Base-by-base conservation (phyloP, 1,139 yeast species). In the Hanseniaspora sp. region DNA sequence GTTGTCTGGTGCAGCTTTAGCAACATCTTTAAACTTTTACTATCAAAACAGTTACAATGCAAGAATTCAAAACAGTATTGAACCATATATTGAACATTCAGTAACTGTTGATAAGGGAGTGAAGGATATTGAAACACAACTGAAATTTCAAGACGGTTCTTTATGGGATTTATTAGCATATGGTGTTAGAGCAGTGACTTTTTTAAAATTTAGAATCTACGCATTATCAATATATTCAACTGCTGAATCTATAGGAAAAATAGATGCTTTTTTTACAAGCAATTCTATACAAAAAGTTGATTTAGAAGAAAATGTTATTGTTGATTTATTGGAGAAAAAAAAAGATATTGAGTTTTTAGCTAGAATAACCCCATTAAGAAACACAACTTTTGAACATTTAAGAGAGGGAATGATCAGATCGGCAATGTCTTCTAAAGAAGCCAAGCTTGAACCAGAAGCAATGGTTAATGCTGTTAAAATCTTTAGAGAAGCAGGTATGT, bases 401-500 rank as follows among this genome's bases (percentile, higher is more conserved):
- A 78, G 85, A 61, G 97, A 92, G 64, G 97, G 97, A 0, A 78
- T 92, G 59, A 79, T 87, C 55, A 83, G 92, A 63, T 81, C 95
- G 2, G 72, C 70, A 15, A 60, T 67, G 42, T 60, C 61, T 39
- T 66, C 66, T 45, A 67, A 68, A n/a, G 69, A 69, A 15, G 63
- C 69, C 6, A 67, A 67, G 12, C 62, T 64, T n/a, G 59, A 65
- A 15, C 69, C 68, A 48, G 73, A 69, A 29, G 56, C 57, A 7
- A 56, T 82, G 7, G 71, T 71, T 5, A 60, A 63, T 0, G 90
- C 88, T 0, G 67, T 83, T 28, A 79, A 78, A 44, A 76, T 81
- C 60, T 66, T 83, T 55, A 73, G 80, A 61, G 17, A 34, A 29
- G 65, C 65, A 1, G 76, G 74, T 0, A 80, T 82, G 61, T 68